These are phyloP conservation scores for Fonsecaea pugnacius DNA, from an alignment of 2,329 filamentous ascomycete genomes.

Conservation along the genomic window DNA sequence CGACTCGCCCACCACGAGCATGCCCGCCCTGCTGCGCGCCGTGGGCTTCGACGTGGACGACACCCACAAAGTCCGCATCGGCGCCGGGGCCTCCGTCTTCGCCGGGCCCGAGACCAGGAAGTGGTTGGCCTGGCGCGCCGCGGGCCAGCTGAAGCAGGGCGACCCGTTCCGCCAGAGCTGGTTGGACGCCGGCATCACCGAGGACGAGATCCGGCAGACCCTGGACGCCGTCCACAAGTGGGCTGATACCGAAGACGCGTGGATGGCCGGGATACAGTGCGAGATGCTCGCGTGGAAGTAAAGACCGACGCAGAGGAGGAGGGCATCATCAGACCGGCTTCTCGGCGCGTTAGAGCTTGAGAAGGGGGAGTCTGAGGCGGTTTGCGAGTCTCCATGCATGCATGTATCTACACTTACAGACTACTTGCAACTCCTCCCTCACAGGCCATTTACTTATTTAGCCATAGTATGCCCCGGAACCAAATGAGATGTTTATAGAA, in stretches of 20 bases:
- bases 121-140: slow-evolving; percentile 39
- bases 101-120: slow-evolving; percentile 38
- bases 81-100: slow-evolving; percentile 41
- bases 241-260: slow-evolving; percentile 47
- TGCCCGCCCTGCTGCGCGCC: slow-evolving; percentile 42
- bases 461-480: background rate
- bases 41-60: slow-evolving; percentile 41
- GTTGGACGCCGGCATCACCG: slow-evolving; percentile 44
- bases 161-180: slow-evolving; percentile 45
- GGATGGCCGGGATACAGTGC: slow-evolving; percentile 44
- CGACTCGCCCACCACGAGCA: slow-evolving; percentile 30
- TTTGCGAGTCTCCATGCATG: too few species aligned
- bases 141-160: slow-evolving; percentile 40
- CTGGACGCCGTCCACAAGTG: slow-evolving; percentile 41
- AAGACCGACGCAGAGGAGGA: too few species aligned
- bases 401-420: too few species aligned
- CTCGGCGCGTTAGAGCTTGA: too few species aligned
- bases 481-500: background rate
- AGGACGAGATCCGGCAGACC: slow-evolving; percentile 45
- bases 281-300: slow-evolving; percentile 52
- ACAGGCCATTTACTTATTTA: too few species aligned
- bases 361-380: too few species aligned
- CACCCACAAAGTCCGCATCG: slow-evolving; percentile 39
- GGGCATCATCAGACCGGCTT: too few species aligned
- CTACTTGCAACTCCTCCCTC: too few species aligned